These are phyloP conservation scores for Hura crepitans DNA, from an alignment of 441 rosid genomes.

Conservation along the genomic window DNA sequence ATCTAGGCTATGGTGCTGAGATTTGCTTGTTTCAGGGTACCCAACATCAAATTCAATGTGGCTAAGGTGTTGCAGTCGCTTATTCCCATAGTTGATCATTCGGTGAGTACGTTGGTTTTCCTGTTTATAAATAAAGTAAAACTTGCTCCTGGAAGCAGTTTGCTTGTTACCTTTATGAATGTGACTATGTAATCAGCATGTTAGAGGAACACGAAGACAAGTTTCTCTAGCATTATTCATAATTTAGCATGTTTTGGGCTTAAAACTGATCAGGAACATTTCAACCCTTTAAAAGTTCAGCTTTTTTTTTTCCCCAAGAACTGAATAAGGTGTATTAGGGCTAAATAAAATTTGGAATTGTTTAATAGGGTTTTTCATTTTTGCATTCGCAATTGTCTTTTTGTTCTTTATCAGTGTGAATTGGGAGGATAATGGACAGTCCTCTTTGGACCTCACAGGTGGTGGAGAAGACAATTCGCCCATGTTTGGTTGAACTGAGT, in stretches of 20 bases:
- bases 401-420: neutral
- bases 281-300: neutral
- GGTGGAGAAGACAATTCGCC: slow-evolving; percentile 68
- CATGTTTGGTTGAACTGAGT: slow-evolving; percentile 73
- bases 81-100: slow-evolving; percentile 78
- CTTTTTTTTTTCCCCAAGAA: neutral
- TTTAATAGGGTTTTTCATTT: neutral
- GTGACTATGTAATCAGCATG: neutral
- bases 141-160: neutral
- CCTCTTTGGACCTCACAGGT: slow-evolving; percentile 40
- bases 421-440: slow-evolving; percentile 2
- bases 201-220: neutral
- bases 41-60: slow-evolving; percentile 91
- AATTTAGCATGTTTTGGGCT: neutral
- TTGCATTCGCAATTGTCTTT: neutral
- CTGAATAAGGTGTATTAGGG: too few relatives aligned
- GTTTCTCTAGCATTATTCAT: neutral
- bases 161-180: neutral
- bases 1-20: slow-evolving; percentile 15
- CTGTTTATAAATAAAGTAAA: neutral
- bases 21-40: slow-evolving; percentile 56
- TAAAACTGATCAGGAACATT: neutral
- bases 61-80: slow-evolving; percentile 93
- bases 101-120: slow-evolving; percentile 47
- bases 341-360: neutral